Evolutionary conservation across 768 basidiomycete species (phyloP).

Genomic region (Peribolospora kevripleyi): DNA sequence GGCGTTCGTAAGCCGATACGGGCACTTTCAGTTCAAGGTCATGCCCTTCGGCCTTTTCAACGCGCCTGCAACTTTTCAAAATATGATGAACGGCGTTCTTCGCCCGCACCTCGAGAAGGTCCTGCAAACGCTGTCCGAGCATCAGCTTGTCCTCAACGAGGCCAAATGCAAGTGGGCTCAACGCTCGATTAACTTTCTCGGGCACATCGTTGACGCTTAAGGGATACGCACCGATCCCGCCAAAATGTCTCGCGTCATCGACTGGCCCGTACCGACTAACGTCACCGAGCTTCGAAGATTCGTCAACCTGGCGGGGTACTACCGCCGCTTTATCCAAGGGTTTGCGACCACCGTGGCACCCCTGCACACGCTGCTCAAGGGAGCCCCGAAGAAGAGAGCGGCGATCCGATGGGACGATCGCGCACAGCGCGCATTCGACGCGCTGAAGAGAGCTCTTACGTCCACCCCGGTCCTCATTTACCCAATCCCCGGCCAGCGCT

Average conservation of each 20-base stretch:
- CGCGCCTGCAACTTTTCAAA: conserved; percentile 23
- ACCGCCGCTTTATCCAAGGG: conserved; percentile 22
- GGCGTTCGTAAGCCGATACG: conserved; percentile 22
- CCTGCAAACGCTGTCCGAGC: conserved; percentile 17
- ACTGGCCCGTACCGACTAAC: conserved; percentile 22
- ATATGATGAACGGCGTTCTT: conserved; percentile 25
- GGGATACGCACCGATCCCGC: conserved; percentile 21
- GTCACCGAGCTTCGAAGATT: conserved; percentile 23
- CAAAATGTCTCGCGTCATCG: conserved; percentile 22
- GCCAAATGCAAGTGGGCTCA: conserved; percentile 15
- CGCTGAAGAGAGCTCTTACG: not conserved
- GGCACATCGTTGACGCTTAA: conserved; percentile 20
- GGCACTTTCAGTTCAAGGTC: conserved; percentile 24
- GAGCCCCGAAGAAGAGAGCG: conserved; percentile 5
- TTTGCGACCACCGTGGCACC: conserved; percentile 19
- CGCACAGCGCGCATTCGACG: conserved; percentile 3
- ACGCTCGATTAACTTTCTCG: conserved; percentile 15
- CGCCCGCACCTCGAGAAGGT: conserved; percentile 22
- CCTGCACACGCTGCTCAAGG: conserved; percentile 5
- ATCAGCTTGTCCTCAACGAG: conserved; percentile 19
- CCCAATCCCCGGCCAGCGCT: too few relatives aligned
- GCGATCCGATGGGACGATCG: not conserved
- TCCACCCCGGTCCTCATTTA: too few relatives aligned
- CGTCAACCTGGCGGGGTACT: conserved; percentile 28
- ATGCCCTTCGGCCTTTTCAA: conserved; percentile 23